Evolutionary conservation across 257 asterid genomes (phyloP), one percentile per base, ranked within the genome.

Genomic region (Fraxinus pennsylvanica): DNA sequence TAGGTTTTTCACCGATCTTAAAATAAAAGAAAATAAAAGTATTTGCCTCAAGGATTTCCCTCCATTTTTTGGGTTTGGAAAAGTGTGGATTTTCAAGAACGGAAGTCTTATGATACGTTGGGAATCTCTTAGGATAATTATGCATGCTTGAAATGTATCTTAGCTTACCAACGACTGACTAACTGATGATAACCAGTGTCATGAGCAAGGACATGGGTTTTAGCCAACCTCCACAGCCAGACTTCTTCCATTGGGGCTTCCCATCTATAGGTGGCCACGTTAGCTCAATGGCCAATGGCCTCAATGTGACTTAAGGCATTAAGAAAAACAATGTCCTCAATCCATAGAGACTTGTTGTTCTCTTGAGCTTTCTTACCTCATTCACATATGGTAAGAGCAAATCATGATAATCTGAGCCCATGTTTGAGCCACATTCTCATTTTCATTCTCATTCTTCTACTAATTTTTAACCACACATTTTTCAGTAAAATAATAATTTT

Each of bases 221-320:
- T 91, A 30, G 98, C 98, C 13, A 92, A 50, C 80, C 87, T 86
- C 97, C 97, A 94, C 3, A 94, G 74, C 97, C 98, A 94, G 33
- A 81, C 29, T 85, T 38, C 76, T 78, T 90, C 97, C 96, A 92
- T n/a, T 85, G 90, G 3, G 93, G 94, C 82, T 89, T 90, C 9
- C 81, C 96, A 5, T 79, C 82, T 0, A 74, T 35, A 0, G 90
- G 90, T 6, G 97, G 98, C 0, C 92, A 85, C 43, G 91, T 86
- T 45, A 94, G 81, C 90, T 94, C 98, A 57, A 94, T 91, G 6
- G 90, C 94, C 36, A 94, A 1, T 6, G 97, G 92, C 90, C 83
- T 83, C 84, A 94, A 80, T 0, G 90, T 82, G 72, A 85, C 82
- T 6, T 32, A 10, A 17, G 89, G 86, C 25, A 78, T 83, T 83